Base-by-base conservation (phyloP, 345 rosid species). In the Murraya paniculata region DNA sequence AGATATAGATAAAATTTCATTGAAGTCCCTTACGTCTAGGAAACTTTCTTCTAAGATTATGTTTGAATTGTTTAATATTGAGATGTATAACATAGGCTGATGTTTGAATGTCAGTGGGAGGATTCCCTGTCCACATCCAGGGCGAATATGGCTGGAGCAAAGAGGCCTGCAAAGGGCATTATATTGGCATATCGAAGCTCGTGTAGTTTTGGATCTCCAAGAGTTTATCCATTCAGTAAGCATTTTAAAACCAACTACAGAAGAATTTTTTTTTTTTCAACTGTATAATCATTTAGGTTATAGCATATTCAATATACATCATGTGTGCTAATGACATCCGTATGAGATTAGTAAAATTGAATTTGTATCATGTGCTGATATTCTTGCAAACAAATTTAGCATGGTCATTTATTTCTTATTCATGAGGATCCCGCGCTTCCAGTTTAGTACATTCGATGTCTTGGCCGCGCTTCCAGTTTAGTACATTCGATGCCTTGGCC, bases 161-260 rank as follows among this genome's bases (percentile, higher is more conserved):
- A 85, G 97, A 81, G 99, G 99, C 22, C 81, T 93, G 75, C 99
- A 96, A 83, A 90, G 93, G 82, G 93, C 97, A 6, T 84, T 96
- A 22, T 96, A 96, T 68, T 93, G 99, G 98, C 99, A 93, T 76
- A 95, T 95, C n/a, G 98, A 96, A 84, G 97, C 99, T 81, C 97
- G 93, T 70, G 99, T 96, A 38, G 98, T 93, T 39, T 89, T 96
- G 75, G 98, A 96, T 85, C 98, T 96, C 57, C 92, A 88, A 81
- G 98, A 96, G 78, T 78, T 85, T 76, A 82, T 80, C 45, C 78
- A 86, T 77, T 90, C 95, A 39, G 98, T 93, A 84, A 88, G 89
- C 58, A 66, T 75, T 78, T 55, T 75, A 57, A 33, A 22, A 75
- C 57, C 57, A 53, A 53, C 1, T 4, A 18, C 22, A 45, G 22